These are phyloP conservation scores for Daldinia bambusicola DNA, from an alignment of 495 filamentous ascomycete species.

Conservation along the genomic window DNA sequence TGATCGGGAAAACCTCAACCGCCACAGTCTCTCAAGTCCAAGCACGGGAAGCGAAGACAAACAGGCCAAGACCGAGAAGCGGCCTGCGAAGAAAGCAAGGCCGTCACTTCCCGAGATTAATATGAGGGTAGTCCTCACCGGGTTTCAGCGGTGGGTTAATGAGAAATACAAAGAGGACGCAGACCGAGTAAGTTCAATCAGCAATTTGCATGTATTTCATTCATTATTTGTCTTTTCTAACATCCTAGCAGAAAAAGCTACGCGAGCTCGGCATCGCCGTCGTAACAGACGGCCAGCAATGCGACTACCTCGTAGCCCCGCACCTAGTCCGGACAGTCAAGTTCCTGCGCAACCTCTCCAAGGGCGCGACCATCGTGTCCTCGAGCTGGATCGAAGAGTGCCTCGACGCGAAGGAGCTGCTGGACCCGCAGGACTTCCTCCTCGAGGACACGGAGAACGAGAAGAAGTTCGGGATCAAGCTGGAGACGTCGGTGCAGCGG, in stretches of 20 bases:
- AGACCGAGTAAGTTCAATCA: conserved; percentile 73
- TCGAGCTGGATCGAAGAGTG: conserved; percentile 83
- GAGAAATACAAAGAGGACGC: conserved; percentile 75
- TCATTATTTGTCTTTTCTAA: conserved; percentile 46
- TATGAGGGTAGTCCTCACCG: conserved; percentile 80
- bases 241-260: conserved; percentile 72
- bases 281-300: conserved; percentile 75
- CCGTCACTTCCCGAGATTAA: conserved; percentile 66
- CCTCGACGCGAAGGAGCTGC: conserved; percentile 65
- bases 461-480: conserved; percentile 70
- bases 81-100: conserved; percentile 70
- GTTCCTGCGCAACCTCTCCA: conserved; percentile 86
- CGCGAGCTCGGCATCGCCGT: conserved; percentile 85
- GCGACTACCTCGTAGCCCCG: conserved; percentile 89
- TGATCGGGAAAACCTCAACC: conserved; percentile 58
- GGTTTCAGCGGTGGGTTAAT: conserved; percentile 78
- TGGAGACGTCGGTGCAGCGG: conserved; percentile 70
- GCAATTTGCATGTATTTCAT: neutral
- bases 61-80: conserved; percentile 58
- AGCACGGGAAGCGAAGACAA: conserved; percentile 54
- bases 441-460: conserved; percentile 78
- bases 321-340: conserved; percentile 88
- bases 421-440: conserved; percentile 68
- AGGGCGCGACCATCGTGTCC: conserved; percentile 75
- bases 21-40: conserved; percentile 49